A percentile compares a stretch with the other conserved stretches of the same genome.
Evolutionary conservation across 345 rosid genomes (phyloP).

Genomic region (Draba incana): DNA sequence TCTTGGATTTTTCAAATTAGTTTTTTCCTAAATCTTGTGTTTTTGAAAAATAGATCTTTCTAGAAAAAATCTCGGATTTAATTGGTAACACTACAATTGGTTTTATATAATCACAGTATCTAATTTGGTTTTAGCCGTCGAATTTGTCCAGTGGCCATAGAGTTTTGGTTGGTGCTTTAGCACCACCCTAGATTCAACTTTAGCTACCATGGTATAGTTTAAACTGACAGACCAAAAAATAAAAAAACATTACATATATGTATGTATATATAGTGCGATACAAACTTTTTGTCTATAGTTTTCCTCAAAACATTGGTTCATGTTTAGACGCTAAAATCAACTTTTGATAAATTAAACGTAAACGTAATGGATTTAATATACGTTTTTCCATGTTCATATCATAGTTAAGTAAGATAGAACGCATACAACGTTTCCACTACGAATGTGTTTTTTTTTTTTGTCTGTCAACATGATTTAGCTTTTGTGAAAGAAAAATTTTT

Average conservation of each 20-base stretch:
- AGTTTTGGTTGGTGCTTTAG: conserved; percentile 9
- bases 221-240: background rate
- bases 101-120: no score
- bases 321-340: background rate
- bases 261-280: background rate
- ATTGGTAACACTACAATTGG: no score
- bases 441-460: no score
- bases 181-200: conserved; percentile 11
- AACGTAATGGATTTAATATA: background rate
- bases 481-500: no score
- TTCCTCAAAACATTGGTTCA: background rate
- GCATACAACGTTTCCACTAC: conserved; percentile 12
- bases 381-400: conserved; percentile 15
- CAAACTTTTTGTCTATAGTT: background rate
- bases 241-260: background rate
- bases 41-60: background rate
- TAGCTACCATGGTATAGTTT: conserved; percentile 10
- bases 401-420: conserved; percentile 7
- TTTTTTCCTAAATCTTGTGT: background rate
- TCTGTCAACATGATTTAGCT: no score
- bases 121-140: background rate
- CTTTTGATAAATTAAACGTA: conserved; percentile 21
- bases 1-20: conserved; percentile 9
- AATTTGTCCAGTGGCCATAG: conserved; percentile 6
- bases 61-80: background rate